A percentile compares a stretch with the other conserved stretches of the same genome.
These are phyloP conservation scores for Penicillium taxi DNA, from an alignment of 495 filamentous ascomycete species.

Conservation along the genomic window DNA sequence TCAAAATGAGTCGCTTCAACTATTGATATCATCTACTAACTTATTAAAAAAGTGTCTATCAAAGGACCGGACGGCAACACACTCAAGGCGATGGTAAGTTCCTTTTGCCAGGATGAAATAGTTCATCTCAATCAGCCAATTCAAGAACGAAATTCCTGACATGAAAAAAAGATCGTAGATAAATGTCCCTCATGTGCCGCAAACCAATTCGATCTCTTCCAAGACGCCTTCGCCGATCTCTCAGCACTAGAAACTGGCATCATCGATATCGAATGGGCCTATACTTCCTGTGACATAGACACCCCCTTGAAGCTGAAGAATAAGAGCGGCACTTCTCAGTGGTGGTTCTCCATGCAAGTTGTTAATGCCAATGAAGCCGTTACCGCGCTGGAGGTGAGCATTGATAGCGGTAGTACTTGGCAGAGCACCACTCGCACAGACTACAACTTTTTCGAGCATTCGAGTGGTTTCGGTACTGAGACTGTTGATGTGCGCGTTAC, in stretches of 20 bases:
- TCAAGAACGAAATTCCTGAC: background rate
- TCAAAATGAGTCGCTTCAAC: too few species aligned
- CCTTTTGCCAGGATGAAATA: too few species aligned
- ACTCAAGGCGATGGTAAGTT: slow-evolving; percentile 55
- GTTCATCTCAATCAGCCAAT: too few species aligned
- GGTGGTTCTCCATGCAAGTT: slow-evolving; percentile 54
- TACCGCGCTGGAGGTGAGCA: slow-evolving; percentile 47
- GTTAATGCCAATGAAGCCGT: slow-evolving; percentile 49
- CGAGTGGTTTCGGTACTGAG: slow-evolving; percentile 43
- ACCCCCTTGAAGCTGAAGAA: slow-evolving; percentile 46
- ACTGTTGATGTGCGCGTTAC: slow-evolving; percentile 48
- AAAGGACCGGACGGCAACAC: slow-evolving; percentile 46
- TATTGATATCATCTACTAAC: too few species aligned
- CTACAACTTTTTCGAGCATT: slow-evolving; percentile 56
- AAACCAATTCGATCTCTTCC: slow-evolving; percentile 55
- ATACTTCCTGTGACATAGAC: slow-evolving; percentile 44
- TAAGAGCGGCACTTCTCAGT: slow-evolving; percentile 47
- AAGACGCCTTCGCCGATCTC: slow-evolving; percentile 44
- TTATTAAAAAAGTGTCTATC: too few species aligned
- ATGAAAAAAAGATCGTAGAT: slow-evolving; percentile 45
- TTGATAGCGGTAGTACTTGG: slow-evolving; percentile 49
- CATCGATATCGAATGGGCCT: slow-evolving; percentile 46
- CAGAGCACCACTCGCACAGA: slow-evolving; percentile 36
- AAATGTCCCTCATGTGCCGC: slow-evolving; percentile 49
- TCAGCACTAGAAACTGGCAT: slow-evolving; percentile 40